Base-by-base conservation (phyloP, 768 basidiomycete genomes). In the Saitozyma sp. region DNA sequence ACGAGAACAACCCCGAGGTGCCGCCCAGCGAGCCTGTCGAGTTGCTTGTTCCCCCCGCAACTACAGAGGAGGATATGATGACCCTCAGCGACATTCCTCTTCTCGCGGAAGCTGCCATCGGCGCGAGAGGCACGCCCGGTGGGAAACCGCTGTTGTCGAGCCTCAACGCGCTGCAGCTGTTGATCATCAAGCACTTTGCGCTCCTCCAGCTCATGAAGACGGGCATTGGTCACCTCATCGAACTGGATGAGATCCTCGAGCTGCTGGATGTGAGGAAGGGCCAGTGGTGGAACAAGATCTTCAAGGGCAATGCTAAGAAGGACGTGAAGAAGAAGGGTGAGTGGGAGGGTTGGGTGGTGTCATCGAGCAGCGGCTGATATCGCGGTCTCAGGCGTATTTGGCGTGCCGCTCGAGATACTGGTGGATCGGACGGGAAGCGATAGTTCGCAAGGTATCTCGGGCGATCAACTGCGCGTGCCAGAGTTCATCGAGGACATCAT, bases 401-500 rank as follows among this genome's bases (percentile, higher is more conserved):
- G 91, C 58, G 86, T 98, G 58, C 92, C 92, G 6, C 84, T 99
- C 63, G 96, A 99, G 69, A 82, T 92, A 38, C 82, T 99, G 50
- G 95, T 95, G 37, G 94, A 98, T 68, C 85, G 88, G 66, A 92
- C 95, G 78, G 95, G 96, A 7, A 88, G 90, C n/a, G 96, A 99
- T 81, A 96, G 95, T 17, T 81, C 92, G 66, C 86, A 91, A 56
- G 96, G 95, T 17, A 66, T 91, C 20, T 91, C 92, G 7, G 85
- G 90, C 42, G 87, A 86, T 42, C 86, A 91, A 8, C 74, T 99
- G 66, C 84, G 91, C 68, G 88, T 99, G 19, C 96, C 96, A 13
- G 97, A 92, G 79, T 97, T 99, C 78, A 91, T 99, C 61, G 96
- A 99, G 78, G 96, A 99, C 74, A 91, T 96, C 62, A 87, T 99